Base-by-base conservation (phyloP, 179 eudicot genomes). In the Silene coronaria region DNA sequence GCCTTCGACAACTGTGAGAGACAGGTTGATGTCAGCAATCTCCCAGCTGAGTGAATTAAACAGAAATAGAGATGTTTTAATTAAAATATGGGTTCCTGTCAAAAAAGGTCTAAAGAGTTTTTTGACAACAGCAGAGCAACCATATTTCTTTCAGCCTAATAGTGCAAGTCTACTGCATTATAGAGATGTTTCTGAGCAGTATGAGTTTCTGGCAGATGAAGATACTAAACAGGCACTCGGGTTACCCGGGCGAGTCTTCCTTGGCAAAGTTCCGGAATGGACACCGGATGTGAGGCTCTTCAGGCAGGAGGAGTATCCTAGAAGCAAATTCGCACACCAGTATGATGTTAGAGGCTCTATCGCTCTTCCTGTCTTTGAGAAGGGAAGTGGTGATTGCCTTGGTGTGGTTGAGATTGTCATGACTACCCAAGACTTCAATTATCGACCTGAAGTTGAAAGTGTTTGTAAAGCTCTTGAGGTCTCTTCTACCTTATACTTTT, bases 381-480 rank as follows among this genome's bases (percentile, higher is more conserved):
- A 76, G 71, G 97, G 89, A 27, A 89, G 91, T 73, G 86, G 87
- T 22, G 83, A 74, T 77, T 90, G 96, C 83, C 85, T 93, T 87
- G 97, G 93, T 76, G 98, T 93, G 34, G 87, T 93, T 70, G 98
- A 93, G 83, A 82, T 93, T 38, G 87, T 91, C 75, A 88, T 89
- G 53, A 93, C 96, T 58, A 78, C 86, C 48, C 90, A 79, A 72
- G 85, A 84, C 59, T 78, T 84, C 76, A 83, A 83, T 79, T 91
- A 78, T 81, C 88, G 84, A 51, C 89, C 95, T 48, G 93, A 93
- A 80, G 78, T 91, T 67, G 93, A 91, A 81, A 84, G 82, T 64
- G 83, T 93, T 80, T 88, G 92, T 87, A 87, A 78, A 85, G 98
- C 98, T 72, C 95, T 93, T 32, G 93, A 93, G 98, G 98, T 91